A percentile compares a stretch with the other conserved stretches of the same genome.
Evolutionary conservation across 1,139 yeast genomes (phyloP).

Genomic region (Maudiozyma humilis): DNA sequence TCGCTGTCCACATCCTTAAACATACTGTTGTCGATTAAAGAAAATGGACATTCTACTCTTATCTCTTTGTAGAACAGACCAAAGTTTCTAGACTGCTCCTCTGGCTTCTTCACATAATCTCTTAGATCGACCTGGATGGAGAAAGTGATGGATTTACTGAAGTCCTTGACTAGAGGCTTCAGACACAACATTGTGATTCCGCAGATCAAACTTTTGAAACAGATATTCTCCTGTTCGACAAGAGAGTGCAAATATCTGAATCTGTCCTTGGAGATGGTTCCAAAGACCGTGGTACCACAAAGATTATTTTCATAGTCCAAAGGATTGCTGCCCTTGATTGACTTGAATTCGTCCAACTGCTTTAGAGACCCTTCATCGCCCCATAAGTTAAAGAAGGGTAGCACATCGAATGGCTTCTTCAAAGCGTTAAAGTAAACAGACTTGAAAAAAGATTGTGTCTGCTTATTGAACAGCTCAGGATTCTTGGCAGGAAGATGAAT

Average conservation of each 20-base stretch:
- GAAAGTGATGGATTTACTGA: constrained; percentile 18
- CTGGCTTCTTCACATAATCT: constrained; percentile 8
- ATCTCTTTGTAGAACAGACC: constrained; percentile 24
- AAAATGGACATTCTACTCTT: constrained; percentile 23
- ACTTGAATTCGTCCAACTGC: constrained; percentile 5
- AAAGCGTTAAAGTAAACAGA: constrained; percentile 19
- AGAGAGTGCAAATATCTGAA: constrained; percentile 15
- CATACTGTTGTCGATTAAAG: constrained; percentile 18
- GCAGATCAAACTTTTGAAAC: constrained; percentile 23
- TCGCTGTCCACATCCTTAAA: constrained; percentile 14
- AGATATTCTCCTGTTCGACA: constrained; percentile 18
- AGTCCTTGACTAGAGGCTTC: constrained; percentile 20
- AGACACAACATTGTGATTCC: constrained; percentile 25
- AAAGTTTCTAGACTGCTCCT: constrained; percentile 10
- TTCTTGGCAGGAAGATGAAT: constrained; percentile 23
- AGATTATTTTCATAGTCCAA: constrained; percentile 8
- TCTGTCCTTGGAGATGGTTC: constrained; percentile 17
- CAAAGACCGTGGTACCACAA: constrained; percentile 26
- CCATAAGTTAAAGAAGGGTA: constrained; percentile 5
- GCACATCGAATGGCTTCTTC: constrained; percentile 22
- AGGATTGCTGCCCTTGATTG: not conserved
- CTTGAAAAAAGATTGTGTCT: constrained; percentile 26
- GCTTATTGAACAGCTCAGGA: constrained; percentile 21
- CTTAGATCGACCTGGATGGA: constrained; percentile 24
- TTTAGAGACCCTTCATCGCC: not conserved